Conservation (phyloP, 202 grass and related monocot genomes). For the Zizania palustris region DNA sequence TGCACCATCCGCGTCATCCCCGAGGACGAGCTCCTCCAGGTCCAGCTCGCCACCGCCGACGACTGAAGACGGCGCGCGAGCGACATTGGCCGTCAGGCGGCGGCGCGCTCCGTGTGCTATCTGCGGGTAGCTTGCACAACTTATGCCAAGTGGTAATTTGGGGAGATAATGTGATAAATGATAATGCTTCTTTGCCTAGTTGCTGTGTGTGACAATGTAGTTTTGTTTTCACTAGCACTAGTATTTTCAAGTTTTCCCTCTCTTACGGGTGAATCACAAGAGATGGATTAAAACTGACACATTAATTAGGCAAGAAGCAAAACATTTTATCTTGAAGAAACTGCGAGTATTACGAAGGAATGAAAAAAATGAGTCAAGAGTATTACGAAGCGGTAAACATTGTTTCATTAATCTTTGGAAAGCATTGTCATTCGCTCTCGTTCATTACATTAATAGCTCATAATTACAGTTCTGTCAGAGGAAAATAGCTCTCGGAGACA, state of each 20-base stretch:
- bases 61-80: conserved; percentile 46
- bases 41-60: conserved; percentile 94
- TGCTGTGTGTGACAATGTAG: conserved; percentile 6
- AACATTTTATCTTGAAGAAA: not conserved
- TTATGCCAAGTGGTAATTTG: not conserved
- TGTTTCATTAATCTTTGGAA: conserved; percentile 25
- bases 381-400: no score
- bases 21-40: conserved; percentile 87
- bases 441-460: not conserved
- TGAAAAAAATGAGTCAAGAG: no score
- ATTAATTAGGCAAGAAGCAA: not conserved
- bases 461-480: conserved; percentile 10
- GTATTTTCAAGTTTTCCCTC: not conserved
- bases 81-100: not conserved
- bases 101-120: not conserved
- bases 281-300: not conserved
- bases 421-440: not conserved
- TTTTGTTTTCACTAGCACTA: not conserved
- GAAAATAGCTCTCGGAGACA: not conserved
- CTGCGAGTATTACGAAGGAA: no score
- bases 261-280: not conserved
- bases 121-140: not conserved
- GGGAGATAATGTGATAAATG: not conserved
- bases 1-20: conserved; percentile 92
- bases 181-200: not conserved